Conservation (phyloP, 164 flowering plant genomes). For the Brasenia schreberi region DNA sequence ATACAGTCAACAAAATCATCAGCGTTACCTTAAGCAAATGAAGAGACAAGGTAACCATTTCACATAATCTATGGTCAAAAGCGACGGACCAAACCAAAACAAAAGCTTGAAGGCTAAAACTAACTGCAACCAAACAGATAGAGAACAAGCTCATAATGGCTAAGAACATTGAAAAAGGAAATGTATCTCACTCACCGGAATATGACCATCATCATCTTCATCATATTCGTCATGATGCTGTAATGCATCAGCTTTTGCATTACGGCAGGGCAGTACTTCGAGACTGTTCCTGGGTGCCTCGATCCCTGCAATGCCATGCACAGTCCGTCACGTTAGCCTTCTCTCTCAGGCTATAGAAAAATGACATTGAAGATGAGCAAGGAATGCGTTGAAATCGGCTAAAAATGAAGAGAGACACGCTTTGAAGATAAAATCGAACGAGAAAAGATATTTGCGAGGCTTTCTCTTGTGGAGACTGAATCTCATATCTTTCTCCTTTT, state of each 20-base stretch:
- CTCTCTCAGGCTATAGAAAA: not conserved
- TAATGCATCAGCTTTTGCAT: slow-evolving; percentile 6
- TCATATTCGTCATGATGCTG: not conserved
- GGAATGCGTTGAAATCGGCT: not conserved
- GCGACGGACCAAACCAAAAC: too few relatives aligned
- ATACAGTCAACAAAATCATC: not conserved
- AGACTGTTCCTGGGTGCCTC: slow-evolving; percentile 91
- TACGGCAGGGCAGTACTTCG: slow-evolving; percentile 50
- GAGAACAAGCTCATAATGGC: too few relatives aligned
- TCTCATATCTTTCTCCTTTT: too few relatives aligned
- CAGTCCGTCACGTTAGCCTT: not conserved
- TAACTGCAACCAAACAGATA: too few relatives aligned
- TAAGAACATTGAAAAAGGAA: too few relatives aligned
- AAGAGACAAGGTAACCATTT: too few relatives aligned
- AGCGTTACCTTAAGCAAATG: not conserved
- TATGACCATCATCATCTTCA: not conserved
- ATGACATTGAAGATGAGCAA: too few relatives aligned
- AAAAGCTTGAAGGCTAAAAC: too few relatives aligned
- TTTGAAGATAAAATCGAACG: too few relatives aligned
- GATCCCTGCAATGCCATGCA: slow-evolving; percentile 24
- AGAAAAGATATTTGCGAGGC: too few relatives aligned
- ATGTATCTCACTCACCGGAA: not conserved
- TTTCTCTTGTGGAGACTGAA: too few relatives aligned
- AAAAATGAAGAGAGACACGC: not conserved
- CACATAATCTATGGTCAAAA: too few relatives aligned